Base-by-base conservation (phyloP, 495 filamentous ascomycete species). In the Penicillium atrosanguineum region DNA sequence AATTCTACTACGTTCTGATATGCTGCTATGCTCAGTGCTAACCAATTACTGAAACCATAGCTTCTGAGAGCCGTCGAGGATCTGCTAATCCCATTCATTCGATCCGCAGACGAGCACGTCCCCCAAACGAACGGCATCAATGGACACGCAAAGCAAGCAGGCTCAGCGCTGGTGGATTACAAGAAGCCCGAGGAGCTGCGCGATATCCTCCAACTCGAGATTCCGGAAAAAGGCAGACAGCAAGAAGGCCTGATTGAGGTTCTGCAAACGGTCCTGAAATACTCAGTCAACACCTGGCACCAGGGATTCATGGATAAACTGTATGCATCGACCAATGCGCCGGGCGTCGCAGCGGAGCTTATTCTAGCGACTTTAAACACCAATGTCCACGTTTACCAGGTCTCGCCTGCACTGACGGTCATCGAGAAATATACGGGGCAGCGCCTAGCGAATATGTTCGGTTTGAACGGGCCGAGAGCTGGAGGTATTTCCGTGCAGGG, bases 261-360 rank as follows among this genome's bases (percentile, higher is more conserved):
- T 3, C 76, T 93, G 25, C 71, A 82, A 54, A 79, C 83, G 58
- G 75, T 95, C 29, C 76, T 96, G 47, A 76, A 80, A 47, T 89
- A 94, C 73, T 88, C 84, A 44, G 93, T 96, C 61, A 97, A 97
- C 70, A 97, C 93, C 29, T 97, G 93, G 92, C 87, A 93, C 68
- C 90, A 92, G 63, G 94, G 92, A 7, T 96, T 98, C 71, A 70
- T 97, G 66, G 90, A 96, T 70, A 95, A 96, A 74, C 75, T 96
- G 29, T 97, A 96, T 69, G 86, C 87, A 19, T 86, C 83, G 46
- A 94, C 89, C 23, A 91, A 94, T 69, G 85, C 91, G 15, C 88
- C 90, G 19, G 92, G 92, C 15, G 76, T 96, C 0, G 81, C 84
- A 16, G 87, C 90, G 3, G 92, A 98, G 59, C 79, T 96, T 16